These are phyloP conservation scores for Mitragyna speciosa DNA, from an alignment of 257 asterid genomes.

Conservation along the genomic window DNA sequence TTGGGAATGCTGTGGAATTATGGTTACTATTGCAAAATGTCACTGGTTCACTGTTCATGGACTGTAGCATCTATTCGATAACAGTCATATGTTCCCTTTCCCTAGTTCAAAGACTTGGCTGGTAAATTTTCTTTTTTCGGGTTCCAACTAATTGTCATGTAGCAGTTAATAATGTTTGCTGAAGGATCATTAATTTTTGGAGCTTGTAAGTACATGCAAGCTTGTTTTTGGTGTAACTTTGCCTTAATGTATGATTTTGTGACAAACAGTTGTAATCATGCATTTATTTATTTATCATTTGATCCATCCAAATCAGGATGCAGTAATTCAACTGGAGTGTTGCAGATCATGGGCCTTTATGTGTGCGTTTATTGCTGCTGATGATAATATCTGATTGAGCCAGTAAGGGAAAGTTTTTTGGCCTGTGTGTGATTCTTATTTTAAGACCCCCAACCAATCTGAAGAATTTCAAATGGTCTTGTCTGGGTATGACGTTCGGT, in stretches of 20 bases:
- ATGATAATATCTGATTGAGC: neutral
- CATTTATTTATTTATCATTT: neutral
- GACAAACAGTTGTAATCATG: neutral
- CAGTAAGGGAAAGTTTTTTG: neutral
- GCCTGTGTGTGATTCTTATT: neutral
- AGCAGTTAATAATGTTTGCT: neutral
- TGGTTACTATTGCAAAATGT: constrained; percentile 50
- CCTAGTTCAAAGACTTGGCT: constrained; percentile 35
- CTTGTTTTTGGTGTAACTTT: too few relatives aligned
- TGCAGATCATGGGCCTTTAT: neutral
- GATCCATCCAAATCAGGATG: neutral
- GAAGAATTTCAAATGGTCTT: neutral
- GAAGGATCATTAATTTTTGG: neutral
- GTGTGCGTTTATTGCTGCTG: neutral
- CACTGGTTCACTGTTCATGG: constrained; percentile 63
- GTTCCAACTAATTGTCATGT: neutral
- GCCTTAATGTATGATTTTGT: neutral
- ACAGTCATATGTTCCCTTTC: constrained; percentile 56
- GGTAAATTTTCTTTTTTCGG: constrained; percentile 18
- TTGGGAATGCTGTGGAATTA: constrained; percentile 59
- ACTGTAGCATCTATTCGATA: constrained; percentile 59
- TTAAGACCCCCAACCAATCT: neutral
- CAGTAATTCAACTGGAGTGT: neutral
- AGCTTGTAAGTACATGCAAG: neutral
- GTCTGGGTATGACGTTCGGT: neutral